Conservation (phyloP, 2,329 filamentous ascomycete genomes). For the Biscogniauxia mediterranea region DNA sequence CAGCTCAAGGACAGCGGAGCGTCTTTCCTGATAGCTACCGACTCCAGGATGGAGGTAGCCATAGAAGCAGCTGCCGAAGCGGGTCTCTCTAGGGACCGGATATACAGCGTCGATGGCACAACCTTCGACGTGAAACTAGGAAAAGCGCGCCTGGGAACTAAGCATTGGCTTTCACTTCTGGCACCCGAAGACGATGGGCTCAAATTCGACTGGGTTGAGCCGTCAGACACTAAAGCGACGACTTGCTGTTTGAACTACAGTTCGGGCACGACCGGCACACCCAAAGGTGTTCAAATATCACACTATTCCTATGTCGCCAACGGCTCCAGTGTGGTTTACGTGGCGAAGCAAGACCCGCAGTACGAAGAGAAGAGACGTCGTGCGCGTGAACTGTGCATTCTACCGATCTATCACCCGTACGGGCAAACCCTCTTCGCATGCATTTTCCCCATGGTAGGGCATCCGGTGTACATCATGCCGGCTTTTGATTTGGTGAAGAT, state of each 20-base stretch:
- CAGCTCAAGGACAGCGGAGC: conserved; percentile 72
- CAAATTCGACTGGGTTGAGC: conserved; percentile 63
- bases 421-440: conserved; percentile 70
- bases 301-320: conserved; percentile 77
- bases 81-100: conserved; percentile 50
- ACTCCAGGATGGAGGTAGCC: conserved; percentile 58
- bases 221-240: conserved; percentile 46
- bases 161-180: conserved; percentile 31
- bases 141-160: conserved; percentile 25
- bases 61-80: conserved; percentile 62
- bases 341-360: conserved; percentile 46
- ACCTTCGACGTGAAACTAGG: conserved; percentile 34
- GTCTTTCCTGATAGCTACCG: conserved; percentile 63
- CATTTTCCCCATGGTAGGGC: conserved; percentile 51
- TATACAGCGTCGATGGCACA: conserved; percentile 66
- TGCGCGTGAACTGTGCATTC: conserved; percentile 58
- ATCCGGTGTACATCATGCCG: conserved; percentile 75
- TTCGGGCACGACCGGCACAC: conserved; percentile 74
- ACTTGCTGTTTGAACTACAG: conserved; percentile 77
- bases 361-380: conserved; percentile 41
- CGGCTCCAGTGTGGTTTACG: conserved; percentile 55
- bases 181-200: conserved; percentile 42
- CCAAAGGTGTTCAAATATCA: conserved; percentile 82
- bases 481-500: conserved; percentile 74
- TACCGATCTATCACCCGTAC: conserved; percentile 76